Evolutionary conservation across 2,329 filamentous ascomycete species (phyloP).

Genomic region (Colletotrichum shisoi): DNA sequence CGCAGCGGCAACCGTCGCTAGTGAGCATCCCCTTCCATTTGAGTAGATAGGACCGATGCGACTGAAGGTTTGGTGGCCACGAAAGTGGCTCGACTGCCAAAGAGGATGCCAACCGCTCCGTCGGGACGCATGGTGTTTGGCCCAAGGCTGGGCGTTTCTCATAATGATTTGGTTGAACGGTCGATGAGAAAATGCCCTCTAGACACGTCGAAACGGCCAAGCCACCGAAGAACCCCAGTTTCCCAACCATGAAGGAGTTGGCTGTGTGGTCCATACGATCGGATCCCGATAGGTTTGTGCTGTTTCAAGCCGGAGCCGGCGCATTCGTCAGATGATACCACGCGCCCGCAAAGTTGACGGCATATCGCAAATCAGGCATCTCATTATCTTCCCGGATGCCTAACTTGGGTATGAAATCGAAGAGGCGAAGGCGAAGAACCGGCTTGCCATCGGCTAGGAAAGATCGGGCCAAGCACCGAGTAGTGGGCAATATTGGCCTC

Average conservation of each 20-base stretch:
- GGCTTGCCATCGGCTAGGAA: neutral
- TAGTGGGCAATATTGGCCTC: neutral
- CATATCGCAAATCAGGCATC: neutral
- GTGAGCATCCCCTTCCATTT: constrained; percentile 17
- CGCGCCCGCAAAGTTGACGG: neutral
- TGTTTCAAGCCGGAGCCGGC: neutral
- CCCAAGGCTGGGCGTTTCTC: constrained; percentile 13
- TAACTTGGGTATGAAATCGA: neutral
- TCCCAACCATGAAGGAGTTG: neutral
- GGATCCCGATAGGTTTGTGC: neutral
- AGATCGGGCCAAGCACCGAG: neutral
- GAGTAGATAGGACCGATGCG: constrained; percentile 11
- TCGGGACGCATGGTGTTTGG: constrained; percentile 2
- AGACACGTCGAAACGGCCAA: constrained; percentile 19
- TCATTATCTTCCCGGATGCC: neutral
- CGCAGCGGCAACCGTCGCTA: neutral
- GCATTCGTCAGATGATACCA: no score
- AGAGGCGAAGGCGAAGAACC: neutral
- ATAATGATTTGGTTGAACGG: neutral
- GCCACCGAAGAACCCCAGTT: constrained; percentile 2
- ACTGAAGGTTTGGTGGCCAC: constrained; percentile 4
- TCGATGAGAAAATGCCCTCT: neutral
- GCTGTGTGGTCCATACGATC: neutral
- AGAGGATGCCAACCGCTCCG: constrained; percentile 11
- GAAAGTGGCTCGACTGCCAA: constrained; percentile 20